Base-by-base conservation (phyloP, 176 grass and related monocot species). In the Hordeum marinum region DNA sequence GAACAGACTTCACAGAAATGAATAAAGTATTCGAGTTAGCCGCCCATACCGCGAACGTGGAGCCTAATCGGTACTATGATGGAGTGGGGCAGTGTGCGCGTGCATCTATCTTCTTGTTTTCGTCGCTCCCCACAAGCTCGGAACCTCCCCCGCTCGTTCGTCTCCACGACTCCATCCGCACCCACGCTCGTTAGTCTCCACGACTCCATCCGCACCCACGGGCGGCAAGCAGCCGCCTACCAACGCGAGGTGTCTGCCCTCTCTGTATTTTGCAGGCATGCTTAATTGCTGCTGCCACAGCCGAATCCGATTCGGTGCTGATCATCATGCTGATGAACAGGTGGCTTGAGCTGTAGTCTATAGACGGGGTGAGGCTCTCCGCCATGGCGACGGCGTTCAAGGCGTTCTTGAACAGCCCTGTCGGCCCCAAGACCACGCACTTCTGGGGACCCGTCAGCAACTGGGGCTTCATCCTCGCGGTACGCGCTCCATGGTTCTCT, bases 401-500 rank as follows among this genome's bases (percentile, higher is more conserved):
- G 83, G 71, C 42, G 13, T 95, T 95, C 78, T 84, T 78, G 32
- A 95, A 95, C 83, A 95, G 93, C 70, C 93, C 93, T 21, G 65
- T 92, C 35, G 93, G 90, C 10, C 93, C 93, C 78, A 95, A 89
- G 76, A 95, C 90, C 35, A 95, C 93, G 20, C 93, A 95, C 80
- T 95, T 95, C 68, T 95, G 93, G 93, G 93, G 71, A 48, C 93
- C 93, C 25, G 48, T 95, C 80, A 82, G 86, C 10, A 95, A 95
- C 77, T 92, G 86, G 86, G 90, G 93, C 36, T 90, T 95, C n/a
- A 78, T 95, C 55, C 43, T 87, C 72, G 90, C 93, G 79, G 86
- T 95, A 89, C 68, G 89, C 72, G 57, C 46, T 74, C 29, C 76
- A 68, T 15, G 17, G 34, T 34, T 29, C 13, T 27, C 12, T 24